Evolutionary conservation across 768 basidiomycete species (phyloP).

Genomic region (Boletus coccyginus): DNA sequence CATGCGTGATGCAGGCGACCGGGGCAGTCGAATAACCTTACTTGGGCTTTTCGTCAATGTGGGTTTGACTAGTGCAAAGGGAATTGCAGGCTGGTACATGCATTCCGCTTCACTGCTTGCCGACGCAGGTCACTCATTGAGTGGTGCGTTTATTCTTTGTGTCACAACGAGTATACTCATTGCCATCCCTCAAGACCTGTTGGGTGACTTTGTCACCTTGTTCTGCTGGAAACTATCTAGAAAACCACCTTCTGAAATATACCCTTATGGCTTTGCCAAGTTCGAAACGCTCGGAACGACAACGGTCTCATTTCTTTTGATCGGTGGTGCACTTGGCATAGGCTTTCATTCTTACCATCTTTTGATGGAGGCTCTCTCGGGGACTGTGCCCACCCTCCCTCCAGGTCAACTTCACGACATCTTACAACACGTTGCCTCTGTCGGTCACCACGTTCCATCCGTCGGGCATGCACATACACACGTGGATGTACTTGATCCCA

Average conservation of each 20-base stretch:
- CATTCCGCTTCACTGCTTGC: constrained; percentile 90
- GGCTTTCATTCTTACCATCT: constrained; percentile 90
- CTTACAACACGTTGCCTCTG: constrained; percentile 53
- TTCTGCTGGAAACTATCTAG: constrained; percentile 86
- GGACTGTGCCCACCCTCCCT: constrained; percentile 61
- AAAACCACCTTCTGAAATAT: constrained; percentile 71
- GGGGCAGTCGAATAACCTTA: constrained; percentile 81
- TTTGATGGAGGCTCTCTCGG: constrained; percentile 68
- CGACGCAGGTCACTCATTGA: constrained; percentile 89
- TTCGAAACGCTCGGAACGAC: constrained; percentile 96
- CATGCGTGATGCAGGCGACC: constrained; percentile 51
- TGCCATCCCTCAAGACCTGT: constrained; percentile 49
- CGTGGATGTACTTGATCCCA: constrained; percentile 69
- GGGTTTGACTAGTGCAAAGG: constrained; percentile 78
- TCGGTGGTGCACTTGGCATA: constrained; percentile 80
- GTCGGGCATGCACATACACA: constrained; percentile 57
- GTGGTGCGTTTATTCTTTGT: constrained; percentile 52
- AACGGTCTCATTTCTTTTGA: constrained; percentile 80
- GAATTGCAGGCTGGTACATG: constrained; percentile 82
- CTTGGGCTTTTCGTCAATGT: constrained; percentile 84
- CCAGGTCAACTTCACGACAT: constrained; percentile 63
- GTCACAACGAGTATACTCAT: constrained; percentile 7
- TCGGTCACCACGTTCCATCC: constrained; percentile 51
- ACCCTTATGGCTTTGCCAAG: constrained; percentile 90
- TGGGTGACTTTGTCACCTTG: constrained; percentile 90